phyloP scores from a whole-genome alignment of 306 rosid genomes.

The Macrotyloma uniflorum region DNA sequence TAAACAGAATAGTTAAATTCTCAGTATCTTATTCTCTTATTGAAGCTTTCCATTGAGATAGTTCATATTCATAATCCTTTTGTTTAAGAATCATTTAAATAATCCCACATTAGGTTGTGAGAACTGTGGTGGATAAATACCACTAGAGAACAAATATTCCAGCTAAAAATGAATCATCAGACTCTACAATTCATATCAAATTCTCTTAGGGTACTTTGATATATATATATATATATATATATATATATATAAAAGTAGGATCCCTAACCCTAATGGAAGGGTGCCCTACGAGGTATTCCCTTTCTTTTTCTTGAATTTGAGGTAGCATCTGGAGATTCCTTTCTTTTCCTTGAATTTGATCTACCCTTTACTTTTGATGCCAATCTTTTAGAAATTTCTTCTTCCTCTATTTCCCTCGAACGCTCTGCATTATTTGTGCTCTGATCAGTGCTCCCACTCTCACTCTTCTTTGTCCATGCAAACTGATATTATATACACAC shows the following conservation, averaged over 20 bases:
- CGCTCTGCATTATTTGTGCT: neutral
- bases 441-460: neutral
- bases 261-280: slow-evolving; percentile 47
- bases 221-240: neutral
- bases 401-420: slow-evolving; percentile 2
- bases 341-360: neutral
- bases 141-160: neutral
- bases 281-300: slow-evolving; percentile 69
- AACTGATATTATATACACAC: slow-evolving; percentile 9
- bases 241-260: no score
- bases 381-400: no score
- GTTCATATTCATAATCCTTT: neutral
- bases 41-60: neutral
- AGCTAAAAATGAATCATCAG: neutral
- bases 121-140: neutral
- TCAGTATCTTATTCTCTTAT: no score
- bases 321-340: neutral
- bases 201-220: neutral
- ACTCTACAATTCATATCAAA: neutral
- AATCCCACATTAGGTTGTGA: neutral
- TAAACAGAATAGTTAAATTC: no score
- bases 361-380: neutral
- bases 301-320: slow-evolving; percentile 64
- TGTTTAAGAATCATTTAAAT: neutral
- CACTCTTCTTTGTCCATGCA: slow-evolving; percentile 37